Base-by-base conservation (phyloP, 805 yeast genomes). In the Hanseniaspora lindneri region DNA sequence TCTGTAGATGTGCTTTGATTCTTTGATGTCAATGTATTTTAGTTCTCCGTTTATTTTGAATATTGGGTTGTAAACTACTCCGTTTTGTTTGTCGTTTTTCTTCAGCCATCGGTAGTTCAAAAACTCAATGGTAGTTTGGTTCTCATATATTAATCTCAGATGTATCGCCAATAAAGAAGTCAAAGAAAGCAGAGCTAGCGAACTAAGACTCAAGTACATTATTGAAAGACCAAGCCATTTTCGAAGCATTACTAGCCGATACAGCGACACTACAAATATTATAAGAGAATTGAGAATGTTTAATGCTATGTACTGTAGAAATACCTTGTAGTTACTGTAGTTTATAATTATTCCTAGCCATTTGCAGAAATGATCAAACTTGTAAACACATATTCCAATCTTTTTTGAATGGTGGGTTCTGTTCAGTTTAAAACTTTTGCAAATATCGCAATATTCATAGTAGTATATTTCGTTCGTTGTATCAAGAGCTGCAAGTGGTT, bases 281-380 rank as follows among this genome's bases (percentile, higher is more conserved):
- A n/a, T 64, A 56, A 41, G 65, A 63, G 1, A 75, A 43, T 66
- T 59, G 2, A 60, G 20, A 24, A 64, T 60, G 27, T 69, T 61
- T 55, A 67, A 65, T 4, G 68, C 36, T 28, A 72, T 56, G 55
- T 72, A 79, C 52, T 74, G 77, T 3, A 79, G 44, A 56, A 87
- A 87, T 25, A 68, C 63, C 43, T 72, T 59, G 59, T 77, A 76
- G 62, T 89, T 88, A 33, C 66, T 60, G 51, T 74, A 72, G 0
- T 95, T 96, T 39, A 88, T 75, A 4, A 77, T 74, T 0, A 71
- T 60, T 1, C 94, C 94, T 0, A 89, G 62, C 80, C 85, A 86
- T 0, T 76, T 58, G 60, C 97, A 88, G 57, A 71, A 80, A 60
- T 88, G 97, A 62, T 88, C 97, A 69, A 83, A 81, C 50, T 73